phyloP scores from a whole-genome alignment of 2,329 filamentous ascomycete species.

The Pseudopyricularia cyperi region DNA sequence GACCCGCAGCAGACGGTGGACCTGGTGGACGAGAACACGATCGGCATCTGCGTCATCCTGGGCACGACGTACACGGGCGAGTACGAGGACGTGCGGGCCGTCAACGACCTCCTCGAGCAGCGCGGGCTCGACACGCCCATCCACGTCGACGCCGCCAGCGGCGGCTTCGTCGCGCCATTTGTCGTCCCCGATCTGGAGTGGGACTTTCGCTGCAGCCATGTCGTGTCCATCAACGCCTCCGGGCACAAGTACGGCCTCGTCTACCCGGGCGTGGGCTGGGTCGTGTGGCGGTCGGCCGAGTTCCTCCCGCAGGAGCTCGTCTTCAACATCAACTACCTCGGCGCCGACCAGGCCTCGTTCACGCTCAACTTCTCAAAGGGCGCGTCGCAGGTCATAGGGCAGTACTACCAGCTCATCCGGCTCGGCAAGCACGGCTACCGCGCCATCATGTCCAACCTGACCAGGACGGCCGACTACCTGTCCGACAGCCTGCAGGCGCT shows the following conservation, averaged over 20 bases:
- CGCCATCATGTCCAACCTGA: conserved; percentile 89
- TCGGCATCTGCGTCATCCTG: conserved; percentile 84
- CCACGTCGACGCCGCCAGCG: conserved; percentile 85
- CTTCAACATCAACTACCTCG: conserved; percentile 99
- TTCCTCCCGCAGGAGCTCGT: conserved; percentile 83
- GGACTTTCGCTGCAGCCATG: conserved; percentile 84
- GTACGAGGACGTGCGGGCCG: conserved; percentile 84
- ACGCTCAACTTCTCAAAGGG: conserved; percentile 97
- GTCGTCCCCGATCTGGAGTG: conserved; percentile 72
- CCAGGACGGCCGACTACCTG: conserved; percentile 79
- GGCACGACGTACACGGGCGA: conserved; percentile 93
- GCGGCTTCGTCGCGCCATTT: conserved; percentile 89
- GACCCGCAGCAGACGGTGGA: conserved; percentile 48
- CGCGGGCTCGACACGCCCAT: conserved; percentile 69
- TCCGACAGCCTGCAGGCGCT: conserved; percentile 57
- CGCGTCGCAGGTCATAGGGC: conserved; percentile 85
- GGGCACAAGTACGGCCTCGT: conserved; percentile 73
- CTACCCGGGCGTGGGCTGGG: conserved; percentile 91
- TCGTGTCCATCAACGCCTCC: conserved; percentile 87
- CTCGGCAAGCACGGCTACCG: conserved; percentile 87
- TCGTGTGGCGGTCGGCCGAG: conserved; percentile 74
- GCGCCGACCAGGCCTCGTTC: conserved; percentile 88
- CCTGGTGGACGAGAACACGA: conserved; percentile 57
- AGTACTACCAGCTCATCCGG: conserved; percentile 95
- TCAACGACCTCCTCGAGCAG: conserved; percentile 76